Conservation (phyloP, 2,329 filamentous ascomycete species). For the Cladosporium cucumerinum region DNA sequence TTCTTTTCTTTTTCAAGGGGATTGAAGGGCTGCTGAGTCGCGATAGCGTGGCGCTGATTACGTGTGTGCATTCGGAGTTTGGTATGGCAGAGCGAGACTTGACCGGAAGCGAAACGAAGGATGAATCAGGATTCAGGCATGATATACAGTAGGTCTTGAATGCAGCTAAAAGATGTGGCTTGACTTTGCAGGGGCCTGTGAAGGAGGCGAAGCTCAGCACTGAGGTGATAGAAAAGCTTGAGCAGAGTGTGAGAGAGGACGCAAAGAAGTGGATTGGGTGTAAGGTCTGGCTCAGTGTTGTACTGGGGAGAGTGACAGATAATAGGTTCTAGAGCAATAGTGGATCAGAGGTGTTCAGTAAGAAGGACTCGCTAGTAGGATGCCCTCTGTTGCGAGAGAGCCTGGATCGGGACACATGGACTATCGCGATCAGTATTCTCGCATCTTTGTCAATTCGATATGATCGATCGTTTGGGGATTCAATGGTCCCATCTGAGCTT, state of each 20-base stretch:
- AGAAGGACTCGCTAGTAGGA: neutral
- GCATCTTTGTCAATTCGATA: neutral
- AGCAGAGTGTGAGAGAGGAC: neutral
- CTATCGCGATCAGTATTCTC: neutral
- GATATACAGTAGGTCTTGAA: neutral
- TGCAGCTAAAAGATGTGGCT: neutral
- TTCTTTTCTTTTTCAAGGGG: neutral
- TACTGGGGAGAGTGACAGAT: neutral
- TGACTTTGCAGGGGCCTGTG: neutral
- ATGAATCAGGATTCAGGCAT: neutral
- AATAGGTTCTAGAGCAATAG: neutral
- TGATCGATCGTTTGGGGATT: neutral
- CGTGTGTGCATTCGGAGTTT: neutral
- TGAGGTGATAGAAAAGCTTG: neutral
- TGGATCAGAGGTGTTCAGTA: neutral
- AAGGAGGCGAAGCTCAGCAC: neutral
- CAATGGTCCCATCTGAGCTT: rapidly evolving
- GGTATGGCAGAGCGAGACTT: neutral
- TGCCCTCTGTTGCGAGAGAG: neutral
- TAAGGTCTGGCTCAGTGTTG: neutral
- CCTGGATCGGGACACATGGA: too few relatives aligned
- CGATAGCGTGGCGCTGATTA: neutral
- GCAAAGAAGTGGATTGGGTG: neutral
- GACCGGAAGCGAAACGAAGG: neutral
- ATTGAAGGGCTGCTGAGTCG: neutral